Evolutionary conservation across 345 rosid species (phyloP), one percentile per base, ranked within the genome.

Genomic region (Salix purpurea): DNA sequence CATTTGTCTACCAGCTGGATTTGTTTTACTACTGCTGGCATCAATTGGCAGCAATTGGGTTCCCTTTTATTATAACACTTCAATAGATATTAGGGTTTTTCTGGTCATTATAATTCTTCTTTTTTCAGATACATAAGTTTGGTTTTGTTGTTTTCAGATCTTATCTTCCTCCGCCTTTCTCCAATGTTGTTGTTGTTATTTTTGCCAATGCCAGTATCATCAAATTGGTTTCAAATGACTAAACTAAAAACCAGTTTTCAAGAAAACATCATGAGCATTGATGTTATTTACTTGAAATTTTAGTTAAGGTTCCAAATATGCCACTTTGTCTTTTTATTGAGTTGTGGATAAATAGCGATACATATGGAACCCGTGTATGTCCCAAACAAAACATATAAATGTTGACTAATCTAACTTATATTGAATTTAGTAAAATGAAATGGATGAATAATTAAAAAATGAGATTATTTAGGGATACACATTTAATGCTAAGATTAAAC

Each of bases 61-160:
- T 86, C 98, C 97, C 4, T 96, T 96, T 79, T 94, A 96, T 76
- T 94, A 96, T 80, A 90, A 94, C 80, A 89, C 92, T 74, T 96
- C 94, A 46, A 96, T 96, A 97, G 97, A 91, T 12, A 85, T 96
- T 69, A 98, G 99, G 15, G 77, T 96, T 84, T 85, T 96, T 77
- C 98, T 96, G 56, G 92, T 93, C 76, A 70, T 96, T 68, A 75
- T 93, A 69, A 87, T 96, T 52, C 80, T 92, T 74, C 90, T 26
- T 93, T 66, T 96, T 91, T 78, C 97, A 96, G 96, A 97, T 92
- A 88, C n/a, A 26, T 74, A 65, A 32, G 52, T 70, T 78, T 74
- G 5, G 6, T 78, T 69, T 10, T 70, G 26, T 73, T 36, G 32
- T 36, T 62, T 72, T 39, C 7, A 8, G 65, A 28, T 28, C 30